A percentile compares a stretch with the other conserved stretches of the same genome.
Conservation (phyloP, 2,329 filamentous ascomycete species). For the Didymella lethalis region DNA sequence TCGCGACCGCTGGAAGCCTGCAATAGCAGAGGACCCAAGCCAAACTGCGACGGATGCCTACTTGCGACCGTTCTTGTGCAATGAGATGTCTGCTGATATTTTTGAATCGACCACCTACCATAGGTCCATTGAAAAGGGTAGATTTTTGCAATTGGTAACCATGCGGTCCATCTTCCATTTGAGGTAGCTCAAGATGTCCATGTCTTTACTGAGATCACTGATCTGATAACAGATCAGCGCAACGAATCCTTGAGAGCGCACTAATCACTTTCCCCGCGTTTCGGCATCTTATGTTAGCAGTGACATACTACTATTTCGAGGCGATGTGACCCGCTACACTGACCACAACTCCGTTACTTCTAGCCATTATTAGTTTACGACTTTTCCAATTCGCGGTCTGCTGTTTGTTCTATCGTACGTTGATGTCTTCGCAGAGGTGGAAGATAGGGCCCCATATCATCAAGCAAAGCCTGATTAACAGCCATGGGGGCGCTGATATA, state of each 20-base stretch:
- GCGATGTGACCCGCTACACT: no score
- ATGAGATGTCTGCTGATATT: background rate
- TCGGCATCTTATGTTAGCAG: background rate
- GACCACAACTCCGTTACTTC: no score
- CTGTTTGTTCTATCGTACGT: background rate
- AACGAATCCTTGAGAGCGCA: background rate
- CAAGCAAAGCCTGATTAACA: background rate
- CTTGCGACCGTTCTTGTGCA: background rate
- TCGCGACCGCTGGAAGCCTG: background rate
- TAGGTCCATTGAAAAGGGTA: background rate
- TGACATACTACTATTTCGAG: no score
- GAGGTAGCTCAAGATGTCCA: background rate
- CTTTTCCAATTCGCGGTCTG: background rate
- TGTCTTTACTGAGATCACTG: background rate
- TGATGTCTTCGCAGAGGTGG: background rate
- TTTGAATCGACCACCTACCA: background rate
- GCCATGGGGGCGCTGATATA: background rate
- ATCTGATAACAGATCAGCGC: background rate
- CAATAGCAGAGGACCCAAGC: background rate
- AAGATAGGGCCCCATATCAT: background rate
- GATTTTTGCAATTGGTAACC: background rate
- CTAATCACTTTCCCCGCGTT: background rate
- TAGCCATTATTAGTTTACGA: background rate
- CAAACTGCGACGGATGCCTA: background rate
- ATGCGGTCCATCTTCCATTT: background rate